phyloP scores from a whole-genome alignment of 306 rosid genomes.

The Cajanus cajan region DNA sequence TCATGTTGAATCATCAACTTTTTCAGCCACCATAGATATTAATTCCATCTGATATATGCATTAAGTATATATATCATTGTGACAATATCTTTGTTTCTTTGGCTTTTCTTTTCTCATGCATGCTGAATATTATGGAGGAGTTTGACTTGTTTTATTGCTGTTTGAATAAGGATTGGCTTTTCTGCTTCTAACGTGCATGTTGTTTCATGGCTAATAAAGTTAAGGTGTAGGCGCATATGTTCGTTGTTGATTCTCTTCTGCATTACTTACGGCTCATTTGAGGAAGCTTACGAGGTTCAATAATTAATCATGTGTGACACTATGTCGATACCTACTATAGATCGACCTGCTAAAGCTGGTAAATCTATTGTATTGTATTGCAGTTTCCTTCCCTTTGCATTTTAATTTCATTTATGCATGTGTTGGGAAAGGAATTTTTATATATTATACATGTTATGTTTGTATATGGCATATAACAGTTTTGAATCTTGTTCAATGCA shows the following conservation, averaged over 20 bases:
- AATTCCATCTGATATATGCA: not conserved
- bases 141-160: not conserved
- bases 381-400: not conserved
- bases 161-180: not conserved
- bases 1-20: constrained; percentile 19
- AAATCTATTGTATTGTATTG: not conserved
- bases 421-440: not conserved
- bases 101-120: not conserved
- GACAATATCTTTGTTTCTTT: not conserved
- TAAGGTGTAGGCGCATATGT: constrained; percentile 41
- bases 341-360: constrained; percentile 53
- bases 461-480: not conserved
- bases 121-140: not conserved
- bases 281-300: constrained; percentile 42
- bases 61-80: not conserved
- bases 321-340: constrained; percentile 43
- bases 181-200: not conserved
- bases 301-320: constrained; percentile 71
- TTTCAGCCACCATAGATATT: constrained; percentile 20
- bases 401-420: not conserved
- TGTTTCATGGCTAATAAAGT: not conserved
- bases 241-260: constrained; percentile 51
- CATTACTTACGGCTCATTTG: constrained; percentile 26
- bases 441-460: not conserved
- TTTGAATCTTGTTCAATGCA: not conserved